Base-by-base conservation (phyloP, 441 rosid species). In the Eutrema salsugineum region DNA sequence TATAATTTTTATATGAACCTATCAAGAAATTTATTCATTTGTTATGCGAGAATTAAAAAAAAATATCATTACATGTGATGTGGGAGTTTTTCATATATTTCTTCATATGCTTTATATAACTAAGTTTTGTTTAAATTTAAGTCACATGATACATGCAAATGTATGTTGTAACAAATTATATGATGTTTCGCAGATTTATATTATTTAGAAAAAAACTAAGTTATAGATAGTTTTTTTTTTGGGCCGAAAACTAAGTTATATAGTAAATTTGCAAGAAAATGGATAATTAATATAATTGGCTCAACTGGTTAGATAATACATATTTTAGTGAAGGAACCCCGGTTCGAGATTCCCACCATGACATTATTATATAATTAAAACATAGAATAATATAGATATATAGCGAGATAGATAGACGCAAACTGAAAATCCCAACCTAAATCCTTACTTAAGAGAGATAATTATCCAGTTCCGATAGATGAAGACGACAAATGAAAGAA, bases 401-500 rank as follows among this genome's bases (percentile, higher is more conserved):
- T n/a, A n/a, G n/a, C n/a, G n/a, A n/a, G n/a, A n/a, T n/a, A n/a
- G n/a, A n/a, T n/a, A n/a, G n/a, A n/a, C n/a, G 17, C 16, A 2
- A 11, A 58, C 39, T 46, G 5, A 11, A 51, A 50, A 17, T 3
- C 48, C 69, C 24, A 43, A 20, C 46, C 63, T 63, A 63, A 54
- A 35, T 36, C 22, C 33, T 19, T 42, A 60, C 14, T 22, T 12
- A 40, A 59, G 11, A 39, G n/a, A 44, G 38, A 46, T 32, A 48
- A 14, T 64, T 43, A 16, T 10, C 30, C 43, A 63, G 39, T 28
- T 47, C 42, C 42, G 46, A 16, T 27, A 65, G 19, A 49, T 61
- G 7, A 65, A 58, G 19, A 48, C 5, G 17, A 12, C 53, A 73
- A 60, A 68, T 8, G n/a, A 68, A 68, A 75, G 2, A 68, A 68